Base-by-base conservation (phyloP, 495 filamentous ascomycete species). In the Aspergillus baeticus region DNA sequence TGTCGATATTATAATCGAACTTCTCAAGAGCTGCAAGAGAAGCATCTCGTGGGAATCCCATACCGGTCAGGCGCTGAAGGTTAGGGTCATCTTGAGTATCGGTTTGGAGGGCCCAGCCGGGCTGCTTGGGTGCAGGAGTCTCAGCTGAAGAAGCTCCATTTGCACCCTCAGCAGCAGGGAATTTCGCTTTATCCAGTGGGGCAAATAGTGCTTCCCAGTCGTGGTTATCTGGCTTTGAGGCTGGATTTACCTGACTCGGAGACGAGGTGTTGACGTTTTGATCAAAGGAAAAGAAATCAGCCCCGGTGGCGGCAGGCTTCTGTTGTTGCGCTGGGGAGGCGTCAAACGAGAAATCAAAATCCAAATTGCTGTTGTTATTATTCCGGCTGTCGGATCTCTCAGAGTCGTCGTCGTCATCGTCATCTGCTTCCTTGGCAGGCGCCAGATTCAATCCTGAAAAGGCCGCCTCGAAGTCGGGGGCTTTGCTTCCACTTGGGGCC, bases 151-250 rank as follows among this genome's bases (percentile, higher is more conserved):
- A 54, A 0, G 54, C 64, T n/a, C 59, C 64, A 34, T 64, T 65
- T 23, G 67, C 54, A 6, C 65, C 67, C 20, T 61, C 54, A 5
- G 72, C 62, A 8, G 69, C 61, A 10, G 54, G 45, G 3, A 79
- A 73, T 59, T 74, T 79, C 22, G 82, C 69, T 0, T 76, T 76
- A 35, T 92, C 88, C 6, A 95, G 73, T 29, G 87, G 85, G 3
- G 91, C 89, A 67, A 97, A 97, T 22, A 98, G 91, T 18, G 91
- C 88, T 59, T 97, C 94, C 94, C 94, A 98, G 63, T 98, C 93
- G 59, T 96, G 88, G 18, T 56, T 52, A 37, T 59, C 59, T 5
- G 63, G 58, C 45, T 77, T 72, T 39, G 60, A 49, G 33, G 58
- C 64, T 43, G 67, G 63, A 60, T 71, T 55, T 47, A 70, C 50